Evolutionary conservation across 2,329 filamentous ascomycete species (phyloP).

Genomic region (Pestalotiopsis sp.): DNA sequence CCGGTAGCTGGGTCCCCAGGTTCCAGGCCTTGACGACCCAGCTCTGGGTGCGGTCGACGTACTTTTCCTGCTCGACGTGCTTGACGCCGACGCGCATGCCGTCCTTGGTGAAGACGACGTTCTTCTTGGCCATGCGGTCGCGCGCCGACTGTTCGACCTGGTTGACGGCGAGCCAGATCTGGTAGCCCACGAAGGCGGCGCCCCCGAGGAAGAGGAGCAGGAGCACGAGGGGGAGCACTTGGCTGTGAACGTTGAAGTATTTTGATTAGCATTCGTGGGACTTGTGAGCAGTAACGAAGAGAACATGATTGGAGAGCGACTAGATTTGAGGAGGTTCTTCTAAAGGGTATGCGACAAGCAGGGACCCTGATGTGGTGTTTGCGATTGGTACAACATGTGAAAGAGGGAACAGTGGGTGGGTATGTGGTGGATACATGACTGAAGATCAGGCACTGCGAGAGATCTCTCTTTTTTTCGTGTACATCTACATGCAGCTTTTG

Average conservation of each 20-base stretch:
- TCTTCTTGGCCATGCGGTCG: constrained; percentile 74
- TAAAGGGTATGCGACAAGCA: neutral
- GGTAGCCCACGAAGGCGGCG: constrained; percentile 69
- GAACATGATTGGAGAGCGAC: neutral
- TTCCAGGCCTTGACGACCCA: constrained; percentile 70
- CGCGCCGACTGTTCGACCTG: constrained; percentile 68
- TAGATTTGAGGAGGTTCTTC: neutral
- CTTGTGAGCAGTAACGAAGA: neutral
- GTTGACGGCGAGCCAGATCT: constrained; percentile 69
- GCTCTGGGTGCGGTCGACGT: constrained; percentile 74
- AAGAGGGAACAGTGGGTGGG: neutral
- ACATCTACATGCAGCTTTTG: neutral
- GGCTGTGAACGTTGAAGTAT: constrained; percentile 38
- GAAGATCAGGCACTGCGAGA: neutral
- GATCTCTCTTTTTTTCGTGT: neutral
- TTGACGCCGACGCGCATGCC: constrained; percentile 72
- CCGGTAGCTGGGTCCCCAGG: constrained; percentile 31
- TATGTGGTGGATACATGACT: neutral
- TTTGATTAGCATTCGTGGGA: constrained; percentile 3
- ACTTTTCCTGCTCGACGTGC: constrained; percentile 68
- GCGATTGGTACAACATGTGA: neutral
- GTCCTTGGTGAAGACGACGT: constrained; percentile 75
- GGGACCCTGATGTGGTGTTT: neutral
- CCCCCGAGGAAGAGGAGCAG: constrained; percentile 60
- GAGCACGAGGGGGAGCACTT: constrained; percentile 69